Evolutionary conservation across 2,329 filamentous ascomycete species (phyloP), one percentile per base, ranked within the genome.

Genomic region (Penicillium sp.): DNA sequence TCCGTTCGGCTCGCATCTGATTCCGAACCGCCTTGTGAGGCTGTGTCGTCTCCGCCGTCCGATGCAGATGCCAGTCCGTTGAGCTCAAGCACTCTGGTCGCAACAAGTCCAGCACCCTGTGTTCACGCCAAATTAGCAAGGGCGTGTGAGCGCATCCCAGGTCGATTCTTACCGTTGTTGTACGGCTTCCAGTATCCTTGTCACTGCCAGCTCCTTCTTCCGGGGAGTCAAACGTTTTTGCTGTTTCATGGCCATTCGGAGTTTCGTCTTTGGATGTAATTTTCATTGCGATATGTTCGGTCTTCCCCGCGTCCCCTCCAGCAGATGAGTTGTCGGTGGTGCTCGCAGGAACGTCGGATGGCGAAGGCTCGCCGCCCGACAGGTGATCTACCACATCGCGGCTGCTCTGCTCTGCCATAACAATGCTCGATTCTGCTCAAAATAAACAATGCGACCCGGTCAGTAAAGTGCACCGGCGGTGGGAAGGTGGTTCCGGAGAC

Each of bases 381-480:
- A 81, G 79, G 79, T 85, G 80, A 79, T 84, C 84, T 85, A 87
- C 84, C 84, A 86, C 84, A 87, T 87, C 81, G 77, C 85, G 83
- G 81, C 77, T 79, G 72, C 77, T 82, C 82, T 84, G 81, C 83
- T 86, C 84, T 86, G 84, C 84, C 84, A 87, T 87, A 86, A 87
- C 84, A 87, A 83, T 78, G 73, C 77, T 74, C 74, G 77, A 73
- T 73, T 74, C 79, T 81, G 74, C 57, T 50, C 50, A 57, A 47
- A 59, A 56, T 50, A 57, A 50, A 57, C 50, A 62, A 59, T 64
- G 65, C 62, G 63, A 68, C 63, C 70, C 54, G 58, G 63, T 74
- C 66, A 73, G 71, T 67, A 55, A 57, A 60, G 53, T 47, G 51
- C 57, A 61, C 58, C 58, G 48, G 59, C 59, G 57, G 46, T 50